Conservation (phyloP, 2,329 filamentous ascomycete species). For the Phialophora verrucosa region DNA sequence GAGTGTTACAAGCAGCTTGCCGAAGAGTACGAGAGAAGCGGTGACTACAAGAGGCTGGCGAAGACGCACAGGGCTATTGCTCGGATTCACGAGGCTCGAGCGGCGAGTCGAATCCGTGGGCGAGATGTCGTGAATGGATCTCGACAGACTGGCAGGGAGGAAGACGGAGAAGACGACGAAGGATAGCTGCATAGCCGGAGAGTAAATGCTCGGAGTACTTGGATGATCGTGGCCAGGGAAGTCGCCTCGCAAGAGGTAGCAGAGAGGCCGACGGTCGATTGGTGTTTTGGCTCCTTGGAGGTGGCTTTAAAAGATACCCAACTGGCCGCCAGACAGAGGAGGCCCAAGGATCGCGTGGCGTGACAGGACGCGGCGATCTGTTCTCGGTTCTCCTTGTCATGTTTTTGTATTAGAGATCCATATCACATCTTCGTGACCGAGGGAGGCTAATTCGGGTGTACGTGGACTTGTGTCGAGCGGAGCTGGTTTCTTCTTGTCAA, state of each 20-base stretch:
- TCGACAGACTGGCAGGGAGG: conserved; percentile 20
- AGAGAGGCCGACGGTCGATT: background rate
- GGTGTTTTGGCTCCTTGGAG: background rate
- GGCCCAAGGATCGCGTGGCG: background rate
- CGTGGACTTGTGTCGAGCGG: background rate
- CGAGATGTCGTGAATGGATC: conserved; percentile 24
- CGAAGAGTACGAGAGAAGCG: conserved; percentile 84
- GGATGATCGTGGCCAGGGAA: background rate
- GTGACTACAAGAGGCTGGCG: conserved; percentile 89
- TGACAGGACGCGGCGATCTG: background rate
- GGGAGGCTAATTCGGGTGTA: background rate
- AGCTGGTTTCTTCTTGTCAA: background rate
- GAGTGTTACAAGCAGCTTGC: conserved; percentile 89
- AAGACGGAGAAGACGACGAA: conserved; percentile 33
- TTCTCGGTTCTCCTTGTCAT: background rate
- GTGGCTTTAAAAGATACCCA: background rate
- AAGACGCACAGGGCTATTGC: conserved; percentile 89
- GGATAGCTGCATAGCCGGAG: conserved; percentile 3
- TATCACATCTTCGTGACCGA: background rate
- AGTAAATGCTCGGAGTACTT: background rate
- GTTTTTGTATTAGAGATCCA: background rate
- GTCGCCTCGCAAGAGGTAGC: background rate
- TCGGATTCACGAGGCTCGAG: conserved; percentile 74
- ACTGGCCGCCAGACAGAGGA: background rate
- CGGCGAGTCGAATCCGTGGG: conserved; percentile 30